A percentile compares a stretch with the other conserved stretches of the same genome.
Conservation (phyloP, 768 basidiomycete genomes). For the Boletales sp. region DNA sequence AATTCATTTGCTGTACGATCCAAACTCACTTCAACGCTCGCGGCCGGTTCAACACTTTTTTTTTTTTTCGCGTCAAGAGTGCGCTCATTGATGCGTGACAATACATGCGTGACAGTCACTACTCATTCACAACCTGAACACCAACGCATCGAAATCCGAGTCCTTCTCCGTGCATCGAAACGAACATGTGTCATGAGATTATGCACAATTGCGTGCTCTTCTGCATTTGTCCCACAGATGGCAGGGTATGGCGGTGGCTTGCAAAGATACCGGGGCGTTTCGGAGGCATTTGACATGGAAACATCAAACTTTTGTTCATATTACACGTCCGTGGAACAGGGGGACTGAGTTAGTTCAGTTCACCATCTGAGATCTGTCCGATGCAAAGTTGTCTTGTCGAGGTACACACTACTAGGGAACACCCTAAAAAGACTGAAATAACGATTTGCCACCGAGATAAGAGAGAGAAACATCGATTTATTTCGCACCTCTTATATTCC, state of each 20-base stretch:
- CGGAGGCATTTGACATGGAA: conserved; percentile 3
- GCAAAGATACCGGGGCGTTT: conserved; percentile 33
- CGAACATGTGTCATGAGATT: conserved; percentile 62
- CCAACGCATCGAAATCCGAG: conserved; percentile 30
- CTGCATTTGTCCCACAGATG: conserved; percentile 44
- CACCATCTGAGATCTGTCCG: conserved; percentile 78
- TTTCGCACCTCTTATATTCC: conserved; percentile 45
- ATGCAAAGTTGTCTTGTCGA: conserved; percentile 55
- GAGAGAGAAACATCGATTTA: background rate
- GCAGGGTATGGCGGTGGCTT: conserved; percentile 49
- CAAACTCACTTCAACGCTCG: background rate
- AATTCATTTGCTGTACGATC: conserved; percentile 21
- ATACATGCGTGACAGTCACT: conserved; percentile 19
- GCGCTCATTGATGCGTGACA: conserved; percentile 19
- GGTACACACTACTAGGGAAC: conserved; percentile 46
- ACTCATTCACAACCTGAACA: conserved; percentile 16
- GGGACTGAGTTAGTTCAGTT: conserved; percentile 4
- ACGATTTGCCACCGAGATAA: conserved; percentile 5
- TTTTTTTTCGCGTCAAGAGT: conserved; percentile 7
- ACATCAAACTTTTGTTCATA: conserved; percentile 4
- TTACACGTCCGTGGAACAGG: conserved; percentile 7
- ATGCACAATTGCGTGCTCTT: conserved; percentile 36
- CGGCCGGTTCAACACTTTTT: background rate
- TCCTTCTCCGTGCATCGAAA: conserved; percentile 45
- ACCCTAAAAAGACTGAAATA: conserved; percentile 56